A percentile compares a stretch with the other conserved stretches of the same genome.
Evolutionary conservation across 1,139 yeast species (phyloP).

Genomic region (Candida neerlandica): DNA sequence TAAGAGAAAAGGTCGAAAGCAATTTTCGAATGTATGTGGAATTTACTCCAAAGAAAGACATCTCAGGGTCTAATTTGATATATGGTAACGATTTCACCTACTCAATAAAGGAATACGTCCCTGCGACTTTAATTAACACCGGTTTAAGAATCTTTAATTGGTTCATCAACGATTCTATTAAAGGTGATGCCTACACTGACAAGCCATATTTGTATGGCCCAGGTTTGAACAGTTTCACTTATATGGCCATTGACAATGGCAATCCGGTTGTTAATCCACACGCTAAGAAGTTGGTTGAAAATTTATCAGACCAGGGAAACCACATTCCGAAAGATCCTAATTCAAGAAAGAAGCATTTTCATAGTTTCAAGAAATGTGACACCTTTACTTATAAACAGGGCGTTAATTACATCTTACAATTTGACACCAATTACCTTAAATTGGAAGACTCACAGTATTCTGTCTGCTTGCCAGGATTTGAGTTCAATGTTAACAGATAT

Average conservation of each 20-base stretch:
- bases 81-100: slow-evolving; percentile 72
- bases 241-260: slow-evolving; percentile 20
- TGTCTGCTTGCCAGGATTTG: slow-evolving; percentile 46
- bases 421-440: slow-evolving; percentile 46
- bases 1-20: slow-evolving; percentile 19
- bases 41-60: slow-evolving; percentile 42
- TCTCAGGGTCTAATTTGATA: slow-evolving; percentile 53
- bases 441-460: slow-evolving; percentile 44
- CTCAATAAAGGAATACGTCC: slow-evolving; percentile 63
- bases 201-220: slow-evolving; percentile 65
- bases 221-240: slow-evolving; percentile 59
- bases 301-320: slow-evolving; percentile 22
- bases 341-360: slow-evolving; percentile 39
- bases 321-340: slow-evolving; percentile 32
- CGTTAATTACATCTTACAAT: slow-evolving; percentile 31
- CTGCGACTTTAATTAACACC: slow-evolving; percentile 46
- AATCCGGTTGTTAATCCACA: slow-evolving; percentile 8
- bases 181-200: slow-evolving; percentile 63
- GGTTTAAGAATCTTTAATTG: slow-evolving; percentile 58
- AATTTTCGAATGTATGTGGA: slow-evolving; percentile 40
- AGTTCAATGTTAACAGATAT: slow-evolving; percentile 41
- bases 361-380: slow-evolving; percentile 30
- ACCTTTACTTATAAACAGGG: slow-evolving; percentile 32
- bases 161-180: slow-evolving; percentile 65
- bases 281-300: slow-evolving; percentile 15